phyloP scores from a whole-genome alignment of 176 grass and related monocot species.

The Eleusine coracana region DNA sequence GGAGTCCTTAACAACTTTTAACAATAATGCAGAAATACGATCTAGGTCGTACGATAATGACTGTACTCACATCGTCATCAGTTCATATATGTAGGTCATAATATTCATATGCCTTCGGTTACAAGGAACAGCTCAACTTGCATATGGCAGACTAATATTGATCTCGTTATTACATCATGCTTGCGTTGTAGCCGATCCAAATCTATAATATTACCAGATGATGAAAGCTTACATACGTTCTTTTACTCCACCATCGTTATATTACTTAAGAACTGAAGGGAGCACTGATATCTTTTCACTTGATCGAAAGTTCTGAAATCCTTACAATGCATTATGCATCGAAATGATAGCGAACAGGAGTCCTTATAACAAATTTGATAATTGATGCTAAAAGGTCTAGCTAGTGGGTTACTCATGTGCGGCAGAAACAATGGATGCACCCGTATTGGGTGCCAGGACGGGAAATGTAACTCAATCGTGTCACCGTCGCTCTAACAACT shows the following conservation, averaged over 20 bases:
- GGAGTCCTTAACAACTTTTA: neutral
- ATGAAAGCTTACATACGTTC: no score
- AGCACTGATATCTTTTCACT: no score
- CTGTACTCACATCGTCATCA: neutral
- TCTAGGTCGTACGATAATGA: neutral
- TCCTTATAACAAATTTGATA: no score
- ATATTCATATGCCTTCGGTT: neutral
- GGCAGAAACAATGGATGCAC: neutral
- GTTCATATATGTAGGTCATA: neutral
- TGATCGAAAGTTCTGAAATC: no score
- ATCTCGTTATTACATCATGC: no score
- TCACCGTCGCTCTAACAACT: no score
- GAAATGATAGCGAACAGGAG: no score
- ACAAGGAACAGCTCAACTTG: neutral
- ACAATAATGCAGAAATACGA: neutral
- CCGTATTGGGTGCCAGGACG: neutral
- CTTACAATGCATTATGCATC: no score
- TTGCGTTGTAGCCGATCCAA: no score
- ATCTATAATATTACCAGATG: no score
- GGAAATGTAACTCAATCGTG: neutral
- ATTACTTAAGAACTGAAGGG: no score
- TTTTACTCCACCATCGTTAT: no score
- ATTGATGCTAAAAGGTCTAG: neutral
- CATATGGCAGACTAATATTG: neutral
- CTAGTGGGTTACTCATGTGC: neutral